These are phyloP conservation scores for Echium plantagineum DNA, from an alignment of 257 asterid species.

Conservation along the genomic window DNA sequence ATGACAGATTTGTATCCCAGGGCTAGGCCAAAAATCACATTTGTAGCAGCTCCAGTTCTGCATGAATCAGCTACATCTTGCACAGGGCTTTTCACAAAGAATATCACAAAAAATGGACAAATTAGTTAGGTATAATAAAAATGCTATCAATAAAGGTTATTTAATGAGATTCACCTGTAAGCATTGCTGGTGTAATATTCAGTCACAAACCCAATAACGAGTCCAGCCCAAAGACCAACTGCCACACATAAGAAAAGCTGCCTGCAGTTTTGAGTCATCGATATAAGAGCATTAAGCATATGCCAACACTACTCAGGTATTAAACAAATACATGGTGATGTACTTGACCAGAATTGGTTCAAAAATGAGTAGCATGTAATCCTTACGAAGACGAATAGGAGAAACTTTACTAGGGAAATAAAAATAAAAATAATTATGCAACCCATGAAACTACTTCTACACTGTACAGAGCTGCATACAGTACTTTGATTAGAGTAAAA, in stretches of 20 bases:
- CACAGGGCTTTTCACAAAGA: conserved; percentile 38
- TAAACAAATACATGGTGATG: too few species aligned
- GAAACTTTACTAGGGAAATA: too few species aligned
- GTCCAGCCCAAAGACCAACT: conserved; percentile 98
- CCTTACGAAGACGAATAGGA: too few species aligned
- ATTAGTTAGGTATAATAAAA: conserved; percentile 3
- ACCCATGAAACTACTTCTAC: too few species aligned
- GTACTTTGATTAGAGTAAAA: too few species aligned
- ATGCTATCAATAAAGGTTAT: not conserved
- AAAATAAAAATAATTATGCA: too few species aligned
- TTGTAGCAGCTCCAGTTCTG: conserved; percentile 95
- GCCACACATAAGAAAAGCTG: conserved; percentile 72
- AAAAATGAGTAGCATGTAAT: too few species aligned
- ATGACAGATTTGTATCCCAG: conserved; percentile 91
- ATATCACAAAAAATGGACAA: not conserved
- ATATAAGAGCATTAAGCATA: not conserved
- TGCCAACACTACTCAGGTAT: not conserved
- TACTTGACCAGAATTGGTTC: too few species aligned
- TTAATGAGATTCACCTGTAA: conserved; percentile 42
- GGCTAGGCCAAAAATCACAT: conserved; percentile 88
- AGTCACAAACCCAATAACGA: conserved; percentile 78
- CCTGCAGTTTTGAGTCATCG: conserved; percentile 30
- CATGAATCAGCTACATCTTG: conserved; percentile 97
- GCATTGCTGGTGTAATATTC: conserved; percentile 93
- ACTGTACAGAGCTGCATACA: too few species aligned